A percentile compares a stretch with the other conserved stretches of the same genome.
Evolutionary conservation across 2,329 filamentous ascomycete genomes (phyloP).

Genomic region (Geoglossum cookeanum): DNA sequence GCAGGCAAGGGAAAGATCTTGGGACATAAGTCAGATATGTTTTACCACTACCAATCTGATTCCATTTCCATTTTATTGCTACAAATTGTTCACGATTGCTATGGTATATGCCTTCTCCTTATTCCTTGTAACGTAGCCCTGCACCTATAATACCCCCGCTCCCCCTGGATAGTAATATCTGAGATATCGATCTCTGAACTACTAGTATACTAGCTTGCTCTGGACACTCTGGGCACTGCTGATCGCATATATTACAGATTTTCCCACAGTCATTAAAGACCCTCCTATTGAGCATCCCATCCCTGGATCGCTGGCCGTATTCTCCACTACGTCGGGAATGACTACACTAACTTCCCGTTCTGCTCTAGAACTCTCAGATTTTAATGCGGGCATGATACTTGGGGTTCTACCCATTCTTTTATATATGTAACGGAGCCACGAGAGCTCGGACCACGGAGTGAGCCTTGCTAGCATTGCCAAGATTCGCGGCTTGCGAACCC

Average conservation of each 20-base stretch:
- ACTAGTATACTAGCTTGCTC: too few species aligned
- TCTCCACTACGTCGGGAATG: slow-evolving; percentile 26
- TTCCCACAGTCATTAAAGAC: slow-evolving; percentile 14
- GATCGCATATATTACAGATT: slow-evolving; percentile 13
- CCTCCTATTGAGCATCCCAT: slow-evolving; percentile 9
- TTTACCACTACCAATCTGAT: not conserved
- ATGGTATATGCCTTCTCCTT: not conserved
- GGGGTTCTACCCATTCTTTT: slow-evolving; percentile 22
- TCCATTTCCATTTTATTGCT: not conserved
- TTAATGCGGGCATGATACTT: slow-evolving; percentile 24
- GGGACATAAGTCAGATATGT: slow-evolving; percentile 6
- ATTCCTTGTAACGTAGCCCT: too few species aligned
- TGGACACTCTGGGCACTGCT: slow-evolving; percentile 4
- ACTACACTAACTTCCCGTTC: slow-evolving; percentile 28
- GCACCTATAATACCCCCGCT: too few species aligned
- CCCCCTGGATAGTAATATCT: too few species aligned
- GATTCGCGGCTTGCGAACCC: too few species aligned
- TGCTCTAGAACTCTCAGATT: slow-evolving; percentile 22
- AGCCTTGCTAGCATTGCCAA: too few species aligned
- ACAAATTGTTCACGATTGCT: not conserved
- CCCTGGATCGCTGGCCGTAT: slow-evolving; percentile 17
- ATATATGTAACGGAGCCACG: slow-evolving; percentile 2
- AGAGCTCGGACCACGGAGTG: too few species aligned
- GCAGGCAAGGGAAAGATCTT: slow-evolving; percentile 9
- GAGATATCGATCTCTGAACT: too few species aligned